Base-by-base conservation (phyloP, 1,284 basidiomycete species). In the Ganoderma meredithae region DNA sequence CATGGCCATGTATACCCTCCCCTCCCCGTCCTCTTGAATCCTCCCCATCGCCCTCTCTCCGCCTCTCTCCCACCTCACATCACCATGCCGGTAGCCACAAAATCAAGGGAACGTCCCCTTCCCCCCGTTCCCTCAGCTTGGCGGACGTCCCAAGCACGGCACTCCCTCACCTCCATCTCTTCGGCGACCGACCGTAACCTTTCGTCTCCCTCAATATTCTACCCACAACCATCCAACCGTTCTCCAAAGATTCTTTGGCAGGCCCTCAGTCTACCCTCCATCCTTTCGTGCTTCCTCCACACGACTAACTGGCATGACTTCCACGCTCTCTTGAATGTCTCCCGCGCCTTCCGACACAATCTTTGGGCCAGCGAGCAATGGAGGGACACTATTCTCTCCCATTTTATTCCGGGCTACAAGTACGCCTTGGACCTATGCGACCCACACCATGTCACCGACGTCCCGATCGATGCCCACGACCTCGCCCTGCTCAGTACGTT, bases 401-500 rank as follows among this genome's bases (percentile, higher is more conserved):
- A 83, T 43, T 90, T 84, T 73, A 83, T 94, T 1, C 88, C 89
- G 0, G 86, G 84, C 6, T 93, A 88, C 75, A 75, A 78, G 4
- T 73, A 79, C 43, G 84, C 84, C 43, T 74, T 88, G 49, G 79
- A 77, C 3, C 73, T 79, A 58, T 78, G 83, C 39, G 84, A 88
- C 70, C 67, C 79, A 27, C 72, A 78, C 52, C 73, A 80, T 8
- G 81, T 81, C 68, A 81, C 83, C 65, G 82, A 85, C 61, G 78
- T 93, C 33, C 81, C 81, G 6, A 75, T 92, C 68, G 82, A 85
- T 47, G 79, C 92, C 52, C 78, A 83, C 62, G 88, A 92, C 75
- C 79, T 93, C 15, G 83, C 88, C 71, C 77, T 89, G 25, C 84
- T 93, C 67, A 76, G 92, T 93, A 79, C 76, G 90, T 84, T 64